Evolutionary conservation across 1,139 yeast genomes (phyloP), one percentile per base, ranked within the genome.

Genomic region (Saccharomyces hybrid): DNA sequence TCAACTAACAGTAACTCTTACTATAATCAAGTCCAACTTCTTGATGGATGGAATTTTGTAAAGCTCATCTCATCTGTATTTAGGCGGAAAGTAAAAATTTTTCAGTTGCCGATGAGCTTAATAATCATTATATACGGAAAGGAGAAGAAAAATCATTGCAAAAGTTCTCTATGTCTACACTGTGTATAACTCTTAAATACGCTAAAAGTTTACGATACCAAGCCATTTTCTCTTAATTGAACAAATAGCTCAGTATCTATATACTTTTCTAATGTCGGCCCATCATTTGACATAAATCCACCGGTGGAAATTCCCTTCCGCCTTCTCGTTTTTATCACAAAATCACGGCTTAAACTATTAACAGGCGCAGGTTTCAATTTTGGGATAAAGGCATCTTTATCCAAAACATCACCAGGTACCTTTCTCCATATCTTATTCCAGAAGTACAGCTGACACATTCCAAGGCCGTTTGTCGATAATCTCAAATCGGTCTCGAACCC

Each of bases 401-500:
- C 96, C 61, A 91, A 69, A 4, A 98, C 98, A 71, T 91, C 90
- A 0, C 99, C 99, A 1, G 97, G 96, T 0, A 88, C 96, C 7
- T 76, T 69, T 20, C 80, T 79, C 96, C 97, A 95, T 9, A 61
- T 65, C 47, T 64, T 62, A 57, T 76, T 78, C 56, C 78, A 77
- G 68, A 88, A 89, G 49, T 78, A 78, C 58, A 86, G 69, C 48
- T 81, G 82, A 50, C 90, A 81, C 74, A 82, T 77, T 0, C 95
- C 95, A 61, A 81, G 84, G 3, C 97, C 97, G 58, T 82, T 83
- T 0, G 96, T 82, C 25, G 84, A 81, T 23, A 89, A 72, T 58
- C 96, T 73, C 38, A 93, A 72, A 65, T 93, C 99, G 0, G 96
- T 83, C 66, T 88, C 97, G 50, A 95, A 76, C 0, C 99, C 99